Conservation (phyloP, 73 alveolate species). For the Paraurostyla sp. region DNA sequence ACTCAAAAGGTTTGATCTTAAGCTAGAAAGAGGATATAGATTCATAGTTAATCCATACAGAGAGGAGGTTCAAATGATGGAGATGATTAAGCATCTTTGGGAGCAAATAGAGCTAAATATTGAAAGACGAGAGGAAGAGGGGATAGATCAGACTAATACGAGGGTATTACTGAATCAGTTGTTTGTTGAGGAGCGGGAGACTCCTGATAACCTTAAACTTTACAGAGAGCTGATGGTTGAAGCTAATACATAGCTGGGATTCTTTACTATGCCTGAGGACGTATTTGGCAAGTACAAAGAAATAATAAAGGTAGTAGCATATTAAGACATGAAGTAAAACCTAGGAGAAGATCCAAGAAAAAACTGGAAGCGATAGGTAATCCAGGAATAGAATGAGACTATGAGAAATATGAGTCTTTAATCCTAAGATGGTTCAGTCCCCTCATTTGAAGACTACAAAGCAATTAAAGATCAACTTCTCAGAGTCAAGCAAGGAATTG, state of each 20-base stretch:
- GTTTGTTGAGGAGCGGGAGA: not conserved
- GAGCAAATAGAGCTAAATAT: conserved; percentile 1
- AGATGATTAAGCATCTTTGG: not conserved
- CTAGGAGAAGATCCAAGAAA: conserved; percentile 64
- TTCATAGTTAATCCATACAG: conserved; percentile 1
- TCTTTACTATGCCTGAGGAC: conserved; percentile 46
- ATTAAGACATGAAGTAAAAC: not conserved
- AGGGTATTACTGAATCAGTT: not conserved
- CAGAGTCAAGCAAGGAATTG: not conserved
- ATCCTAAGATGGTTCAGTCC: conserved; percentile 53
- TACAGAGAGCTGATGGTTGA: conserved; percentile 51
- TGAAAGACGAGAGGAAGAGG: not conserved
- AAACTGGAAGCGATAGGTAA: not conserved
- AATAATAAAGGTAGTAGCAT: not conserved
- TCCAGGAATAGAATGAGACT: not conserved
- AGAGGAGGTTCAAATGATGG: not conserved
- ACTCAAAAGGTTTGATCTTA: conserved; percentile 23
- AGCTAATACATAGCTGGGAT: conserved; percentile 66
- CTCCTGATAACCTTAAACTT: conserved; percentile 29
- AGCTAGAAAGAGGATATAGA: conserved; percentile 22
- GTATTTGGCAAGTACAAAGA: conserved; percentile 45
- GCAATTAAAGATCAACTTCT: conserved; percentile 3
- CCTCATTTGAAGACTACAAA: conserved; percentile 26
- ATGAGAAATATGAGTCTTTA: not conserved
- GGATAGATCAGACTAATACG: not conserved